Conservation (phyloP, 2,329 filamentous ascomycete species). For the Alternaria brassicae region DNA sequence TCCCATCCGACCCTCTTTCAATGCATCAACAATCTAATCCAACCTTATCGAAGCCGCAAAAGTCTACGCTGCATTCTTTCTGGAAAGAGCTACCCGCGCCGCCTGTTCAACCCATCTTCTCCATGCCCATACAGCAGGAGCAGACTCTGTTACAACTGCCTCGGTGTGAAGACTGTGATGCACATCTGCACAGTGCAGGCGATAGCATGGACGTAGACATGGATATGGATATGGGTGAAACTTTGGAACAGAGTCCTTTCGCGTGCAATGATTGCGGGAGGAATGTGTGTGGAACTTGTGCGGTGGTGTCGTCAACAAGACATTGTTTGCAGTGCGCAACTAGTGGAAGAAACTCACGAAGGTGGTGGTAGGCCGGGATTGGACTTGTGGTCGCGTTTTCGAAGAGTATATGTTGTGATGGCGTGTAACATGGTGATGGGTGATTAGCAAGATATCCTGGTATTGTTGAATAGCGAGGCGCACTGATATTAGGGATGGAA, state of each 20-base stretch:
- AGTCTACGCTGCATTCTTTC: slow-evolving; percentile 57
- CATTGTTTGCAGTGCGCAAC: slow-evolving; percentile 54
- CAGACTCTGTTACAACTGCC: slow-evolving; percentile 18
- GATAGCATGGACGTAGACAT: slow-evolving; percentile 51
- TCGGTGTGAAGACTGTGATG: slow-evolving; percentile 57
- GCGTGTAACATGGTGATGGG: not conserved
- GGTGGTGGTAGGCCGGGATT: slow-evolving; percentile 20
- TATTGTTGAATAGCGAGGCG: slow-evolving; percentile 17
- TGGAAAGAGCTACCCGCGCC: slow-evolving; percentile 52
- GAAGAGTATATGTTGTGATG: not conserved
- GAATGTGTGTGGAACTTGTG: slow-evolving; percentile 53
- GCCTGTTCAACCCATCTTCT: slow-evolving; percentile 33
- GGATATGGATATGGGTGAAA: slow-evolving; percentile 43
- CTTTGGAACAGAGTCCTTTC: slow-evolving; percentile 36
- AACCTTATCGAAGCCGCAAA: slow-evolving; percentile 41
- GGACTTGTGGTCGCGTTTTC: not conserved
- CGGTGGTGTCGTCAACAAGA: slow-evolving; percentile 48
- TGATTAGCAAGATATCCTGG: slow-evolving; percentile 4
- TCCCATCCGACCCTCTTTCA: slow-evolving; percentile 32
- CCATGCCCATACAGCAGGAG: slow-evolving; percentile 18
- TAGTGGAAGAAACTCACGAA: slow-evolving; percentile 17
- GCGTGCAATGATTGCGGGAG: slow-evolving; percentile 50
- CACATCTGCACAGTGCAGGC: slow-evolving; percentile 34
- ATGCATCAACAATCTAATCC: slow-evolving; percentile 12
- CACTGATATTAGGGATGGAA: slow-evolving; percentile 1